Percentiles rank a stretch among this genome's conserved stretches.
Evolutionary conservation across 179 eudicot genomes (phyloP).

Genomic region (Carnegiea gigantea): DNA sequence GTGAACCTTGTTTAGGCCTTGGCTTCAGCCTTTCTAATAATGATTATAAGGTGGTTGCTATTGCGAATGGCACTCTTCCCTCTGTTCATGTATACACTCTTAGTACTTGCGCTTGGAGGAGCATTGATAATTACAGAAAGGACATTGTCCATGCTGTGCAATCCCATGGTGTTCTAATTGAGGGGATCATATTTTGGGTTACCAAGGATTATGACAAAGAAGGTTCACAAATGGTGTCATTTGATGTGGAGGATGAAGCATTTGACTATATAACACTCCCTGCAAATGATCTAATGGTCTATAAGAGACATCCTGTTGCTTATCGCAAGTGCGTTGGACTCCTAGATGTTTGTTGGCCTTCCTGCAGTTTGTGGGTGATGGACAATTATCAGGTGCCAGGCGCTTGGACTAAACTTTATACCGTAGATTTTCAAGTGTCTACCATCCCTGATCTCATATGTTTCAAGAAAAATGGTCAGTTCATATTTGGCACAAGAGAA

Average conservation of each 20-base stretch:
- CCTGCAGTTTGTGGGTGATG: background rate
- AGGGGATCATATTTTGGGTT: background rate
- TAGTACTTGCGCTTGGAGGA: background rate
- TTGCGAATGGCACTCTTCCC: background rate
- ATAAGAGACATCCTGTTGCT: background rate
- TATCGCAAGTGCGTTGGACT: background rate
- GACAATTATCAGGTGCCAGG: background rate
- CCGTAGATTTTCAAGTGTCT: background rate
- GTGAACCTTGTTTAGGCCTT: background rate
- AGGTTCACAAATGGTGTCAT: background rate
- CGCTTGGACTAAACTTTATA: background rate
- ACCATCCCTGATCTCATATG: background rate
- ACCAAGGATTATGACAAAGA: background rate
- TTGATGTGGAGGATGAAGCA: background rate
- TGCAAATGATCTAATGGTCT: background rate
- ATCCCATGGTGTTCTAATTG: background rate
- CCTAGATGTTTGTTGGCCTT: background rate
- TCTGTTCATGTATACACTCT: background rate
- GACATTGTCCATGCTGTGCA: background rate
- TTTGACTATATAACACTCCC: background rate
- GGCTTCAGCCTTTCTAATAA: background rate
- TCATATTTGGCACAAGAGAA: background rate
- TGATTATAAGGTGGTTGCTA: conserved; percentile 9
- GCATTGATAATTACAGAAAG: background rate
- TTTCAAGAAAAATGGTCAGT: background rate